Conservation (phyloP, 176 grass and related monocot genomes). For the Aegilops longissima region DNA sequence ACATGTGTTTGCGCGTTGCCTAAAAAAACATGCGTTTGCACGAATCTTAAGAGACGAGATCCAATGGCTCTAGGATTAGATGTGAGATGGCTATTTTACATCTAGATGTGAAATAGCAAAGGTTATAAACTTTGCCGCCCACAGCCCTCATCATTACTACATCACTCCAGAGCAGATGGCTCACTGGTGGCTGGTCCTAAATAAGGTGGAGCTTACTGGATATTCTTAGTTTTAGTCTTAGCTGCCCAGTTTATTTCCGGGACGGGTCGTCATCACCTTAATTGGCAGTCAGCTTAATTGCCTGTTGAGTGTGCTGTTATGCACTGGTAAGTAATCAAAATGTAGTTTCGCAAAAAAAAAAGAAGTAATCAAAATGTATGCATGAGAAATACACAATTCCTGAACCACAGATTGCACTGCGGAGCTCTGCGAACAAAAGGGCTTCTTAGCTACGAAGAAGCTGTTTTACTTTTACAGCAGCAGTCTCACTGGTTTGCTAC, state of each 20-base stretch:
- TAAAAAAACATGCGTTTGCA: too few relatives aligned
- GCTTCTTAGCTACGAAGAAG: not conserved
- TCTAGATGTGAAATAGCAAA: too few relatives aligned
- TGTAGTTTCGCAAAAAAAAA: too few relatives aligned
- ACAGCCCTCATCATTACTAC: constrained; percentile 41
- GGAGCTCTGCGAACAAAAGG: not conserved
- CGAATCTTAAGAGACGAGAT: too few relatives aligned
- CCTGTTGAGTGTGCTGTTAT: not conserved
- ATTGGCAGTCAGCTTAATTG: not conserved
- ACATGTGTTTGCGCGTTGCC: too few relatives aligned
- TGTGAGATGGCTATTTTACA: too few relatives aligned
- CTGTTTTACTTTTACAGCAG: not conserved
- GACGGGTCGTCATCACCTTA: not conserved
- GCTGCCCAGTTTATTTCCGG: constrained; percentile 7
- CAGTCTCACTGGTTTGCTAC: not conserved
- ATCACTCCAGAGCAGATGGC: constrained; percentile 15
- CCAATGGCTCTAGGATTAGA: too few relatives aligned
- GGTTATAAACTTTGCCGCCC: constrained; percentile 62
- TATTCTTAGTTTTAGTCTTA: constrained; percentile 20
- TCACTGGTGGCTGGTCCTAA: constrained; percentile 30
- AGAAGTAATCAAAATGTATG: not conserved
- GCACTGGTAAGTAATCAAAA: not conserved
- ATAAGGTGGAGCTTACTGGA: not conserved
- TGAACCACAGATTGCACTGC: not conserved
- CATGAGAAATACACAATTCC: not conserved